These are phyloP conservation scores for Spongispora temasekensis DNA, from an alignment of 1,284 basidiomycete genomes.

Conservation along the genomic window DNA sequence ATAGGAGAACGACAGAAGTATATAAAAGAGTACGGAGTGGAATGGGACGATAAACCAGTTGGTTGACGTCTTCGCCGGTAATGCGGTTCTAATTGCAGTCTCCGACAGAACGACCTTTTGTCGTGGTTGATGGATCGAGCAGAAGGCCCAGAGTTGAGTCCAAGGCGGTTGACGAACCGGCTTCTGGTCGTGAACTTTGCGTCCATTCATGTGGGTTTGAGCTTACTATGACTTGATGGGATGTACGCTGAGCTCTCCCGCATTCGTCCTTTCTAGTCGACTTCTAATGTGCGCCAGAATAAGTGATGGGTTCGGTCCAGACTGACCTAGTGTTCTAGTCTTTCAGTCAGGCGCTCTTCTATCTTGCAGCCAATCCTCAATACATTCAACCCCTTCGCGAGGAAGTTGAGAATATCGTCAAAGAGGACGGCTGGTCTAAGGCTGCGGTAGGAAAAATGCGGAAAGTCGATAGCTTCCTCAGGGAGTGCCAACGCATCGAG, in stretches of 20 bases:
- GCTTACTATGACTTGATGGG: not conserved
- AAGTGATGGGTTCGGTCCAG: not conserved
- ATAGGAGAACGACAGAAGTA: slow-evolving; percentile 40
- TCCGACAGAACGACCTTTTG: slow-evolving; percentile 36
- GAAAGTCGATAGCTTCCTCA: slow-evolving; percentile 50
- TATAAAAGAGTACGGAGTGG: slow-evolving; percentile 34
- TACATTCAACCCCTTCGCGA: slow-evolving; percentile 42
- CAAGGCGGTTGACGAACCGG: slow-evolving; percentile 33
- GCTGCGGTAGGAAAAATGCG: slow-evolving; percentile 40
- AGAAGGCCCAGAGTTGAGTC: slow-evolving; percentile 30
- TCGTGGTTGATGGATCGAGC: slow-evolving; percentile 44
- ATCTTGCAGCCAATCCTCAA: slow-evolving; percentile 22
- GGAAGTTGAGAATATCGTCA: slow-evolving; percentile 41
- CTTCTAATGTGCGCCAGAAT: slow-evolving; percentile 15
- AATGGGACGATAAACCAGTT: slow-evolving; percentile 42
- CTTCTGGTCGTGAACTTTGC: slow-evolving; percentile 41
- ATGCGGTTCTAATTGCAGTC: slow-evolving; percentile 3
- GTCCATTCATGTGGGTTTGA: slow-evolving; percentile 18
- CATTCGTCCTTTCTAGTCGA: slow-evolving; percentile 2
- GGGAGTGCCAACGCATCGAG: slow-evolving; percentile 39
- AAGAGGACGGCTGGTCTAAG: slow-evolving; percentile 46
- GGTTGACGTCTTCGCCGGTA: slow-evolving; percentile 3
- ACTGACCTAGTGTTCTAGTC: slow-evolving; percentile 9
- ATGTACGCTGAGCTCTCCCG: not conserved
- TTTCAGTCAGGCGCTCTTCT: slow-evolving; percentile 39